A percentile compares a stretch with the other conserved stretches of the same genome.
Evolutionary conservation across 2,329 filamentous ascomycete genomes (phyloP).

Genomic region (Colletotrichum caudatum): DNA sequence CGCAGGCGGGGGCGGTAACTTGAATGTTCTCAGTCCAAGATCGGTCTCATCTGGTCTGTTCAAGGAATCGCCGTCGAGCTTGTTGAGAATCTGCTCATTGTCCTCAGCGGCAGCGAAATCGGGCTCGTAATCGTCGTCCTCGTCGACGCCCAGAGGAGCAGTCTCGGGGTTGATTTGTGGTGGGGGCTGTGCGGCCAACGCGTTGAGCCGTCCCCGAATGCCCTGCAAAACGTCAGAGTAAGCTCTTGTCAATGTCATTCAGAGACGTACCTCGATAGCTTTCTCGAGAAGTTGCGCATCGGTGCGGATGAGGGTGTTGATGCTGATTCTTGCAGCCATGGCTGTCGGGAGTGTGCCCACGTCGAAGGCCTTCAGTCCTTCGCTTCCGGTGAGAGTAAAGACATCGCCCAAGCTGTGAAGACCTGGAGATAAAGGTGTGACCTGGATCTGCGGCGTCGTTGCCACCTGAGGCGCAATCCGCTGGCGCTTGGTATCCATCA

Average conservation of each 20-base stretch:
- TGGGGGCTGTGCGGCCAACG: constrained; percentile 59
- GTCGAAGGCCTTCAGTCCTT: constrained; percentile 82
- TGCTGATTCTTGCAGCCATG: constrained; percentile 83
- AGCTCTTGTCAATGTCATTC: constrained; percentile 36
- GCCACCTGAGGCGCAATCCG: constrained; percentile 60
- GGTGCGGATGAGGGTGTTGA: constrained; percentile 79
- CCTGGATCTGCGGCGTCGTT: constrained; percentile 56
- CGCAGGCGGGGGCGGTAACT: constrained; percentile 80
- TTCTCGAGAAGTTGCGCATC: constrained; percentile 76
- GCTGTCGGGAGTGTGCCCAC: constrained; percentile 82
- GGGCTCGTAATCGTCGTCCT: constrained; percentile 88
- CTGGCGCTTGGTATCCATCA: constrained; percentile 86
- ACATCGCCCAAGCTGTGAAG: constrained; percentile 84
- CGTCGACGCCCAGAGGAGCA: constrained; percentile 72
- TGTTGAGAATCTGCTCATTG: constrained; percentile 81
- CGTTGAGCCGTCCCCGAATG: constrained; percentile 63
- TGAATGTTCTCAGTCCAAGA: constrained; percentile 81
- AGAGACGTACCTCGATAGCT: constrained; percentile 75
- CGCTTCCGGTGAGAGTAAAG: constrained; percentile 85
- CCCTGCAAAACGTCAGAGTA: constrained; percentile 52
- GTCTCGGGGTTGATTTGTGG: constrained; percentile 68
- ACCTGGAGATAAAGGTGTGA: constrained; percentile 79
- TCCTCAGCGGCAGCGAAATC: constrained; percentile 84
- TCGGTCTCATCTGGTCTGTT: constrained; percentile 62
- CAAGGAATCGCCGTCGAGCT: constrained; percentile 72